Evolutionary conservation across 305 asterid species (phyloP), one percentile per base, ranked within the genome.

Genomic region (Petunia hybrid): DNA sequence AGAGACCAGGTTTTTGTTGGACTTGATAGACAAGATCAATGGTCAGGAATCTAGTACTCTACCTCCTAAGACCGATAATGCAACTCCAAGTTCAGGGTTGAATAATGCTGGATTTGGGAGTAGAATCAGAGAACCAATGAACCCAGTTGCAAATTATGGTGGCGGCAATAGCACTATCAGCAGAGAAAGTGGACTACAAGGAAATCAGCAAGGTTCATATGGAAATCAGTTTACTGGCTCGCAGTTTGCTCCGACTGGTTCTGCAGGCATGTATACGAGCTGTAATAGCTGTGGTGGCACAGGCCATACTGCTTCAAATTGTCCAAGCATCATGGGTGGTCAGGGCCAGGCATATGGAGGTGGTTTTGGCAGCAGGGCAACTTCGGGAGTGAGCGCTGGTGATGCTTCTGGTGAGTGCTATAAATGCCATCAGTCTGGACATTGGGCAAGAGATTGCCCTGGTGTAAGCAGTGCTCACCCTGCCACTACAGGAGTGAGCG

Each of bases 211-310:
- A 82, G 80, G 86, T 75, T 80, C 88, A 14, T 84, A 83, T 82
- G 90, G 91, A 48, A 92, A 87, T 78, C 92, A 88, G 80, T 83
- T 81, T 83, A 93, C 92, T 74, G 92, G 93, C 65, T 80, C 91
- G n/a, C 83, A 83, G 73, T 53, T 67, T 45, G 84, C 89, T 81
- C 86, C 91, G 13, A 62, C 91, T 6, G 83, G 87, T 42, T 70
- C 84, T 68, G 1, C 13, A 36, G 93, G 92, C 71, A 82, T 68
- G 85, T 81, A 86, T 79, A 76, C 80, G 51, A 89, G 84, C 61
- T 95, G 98, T 84, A 90, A 81, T 65, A 89, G 87, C 92, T 95
- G 98, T 87, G 97, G 98, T 48, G 90, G 89, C 53, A 83, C 86
- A 0, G 98, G 97, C 62, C 97, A 94, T 79, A 90, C 59, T 88